A percentile compares a stretch with the other conserved stretches of the same genome.
Evolutionary conservation across 2,329 filamentous ascomycete species (phyloP).

Genomic region (Penicillium vulpinum): DNA sequence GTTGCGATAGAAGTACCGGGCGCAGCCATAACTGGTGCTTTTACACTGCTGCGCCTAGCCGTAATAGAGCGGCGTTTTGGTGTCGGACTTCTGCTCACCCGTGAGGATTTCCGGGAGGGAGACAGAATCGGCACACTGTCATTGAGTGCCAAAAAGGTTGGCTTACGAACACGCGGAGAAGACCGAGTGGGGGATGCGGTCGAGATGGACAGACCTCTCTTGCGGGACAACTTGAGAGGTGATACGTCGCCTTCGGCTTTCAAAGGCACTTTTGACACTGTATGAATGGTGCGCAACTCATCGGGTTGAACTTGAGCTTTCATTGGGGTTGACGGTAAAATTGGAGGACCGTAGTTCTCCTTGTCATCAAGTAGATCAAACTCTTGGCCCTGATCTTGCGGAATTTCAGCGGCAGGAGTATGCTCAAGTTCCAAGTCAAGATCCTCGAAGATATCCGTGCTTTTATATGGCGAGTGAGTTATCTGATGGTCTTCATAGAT

Average conservation of each 20-base stretch:
- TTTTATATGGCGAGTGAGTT: constrained; percentile 10
- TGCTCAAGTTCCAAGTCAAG: constrained; percentile 5
- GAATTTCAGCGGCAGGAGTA: background rate
- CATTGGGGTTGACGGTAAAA: constrained; percentile 57
- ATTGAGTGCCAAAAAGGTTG: constrained; percentile 23
- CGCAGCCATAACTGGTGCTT: constrained; percentile 6
- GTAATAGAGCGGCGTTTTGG: constrained; percentile 21
- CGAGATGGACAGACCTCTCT: constrained; percentile 55
- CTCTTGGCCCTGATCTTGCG: constrained; percentile 13
- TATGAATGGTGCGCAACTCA: constrained; percentile 63
- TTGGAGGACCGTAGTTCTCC: constrained; percentile 27
- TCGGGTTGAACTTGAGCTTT: constrained; percentile 44
- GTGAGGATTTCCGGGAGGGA: constrained; percentile 30
- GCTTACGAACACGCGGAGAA: constrained; percentile 31
- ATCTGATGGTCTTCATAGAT: constrained; percentile 12
- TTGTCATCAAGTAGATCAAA: constrained; percentile 26
- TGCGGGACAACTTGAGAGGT: constrained; percentile 47
- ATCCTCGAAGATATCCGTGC: constrained; percentile 28
- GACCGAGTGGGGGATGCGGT: constrained; percentile 43
- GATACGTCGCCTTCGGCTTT: constrained; percentile 62
- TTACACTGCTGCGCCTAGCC: constrained; percentile 15
- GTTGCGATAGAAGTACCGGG: constrained; percentile 18
- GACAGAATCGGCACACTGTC: constrained; percentile 26
- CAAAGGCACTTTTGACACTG: constrained; percentile 74
- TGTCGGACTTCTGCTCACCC: constrained; percentile 19